Evolutionary conservation across 257 asterid genomes (phyloP).

Genomic region (Penstemon barbatus): DNA sequence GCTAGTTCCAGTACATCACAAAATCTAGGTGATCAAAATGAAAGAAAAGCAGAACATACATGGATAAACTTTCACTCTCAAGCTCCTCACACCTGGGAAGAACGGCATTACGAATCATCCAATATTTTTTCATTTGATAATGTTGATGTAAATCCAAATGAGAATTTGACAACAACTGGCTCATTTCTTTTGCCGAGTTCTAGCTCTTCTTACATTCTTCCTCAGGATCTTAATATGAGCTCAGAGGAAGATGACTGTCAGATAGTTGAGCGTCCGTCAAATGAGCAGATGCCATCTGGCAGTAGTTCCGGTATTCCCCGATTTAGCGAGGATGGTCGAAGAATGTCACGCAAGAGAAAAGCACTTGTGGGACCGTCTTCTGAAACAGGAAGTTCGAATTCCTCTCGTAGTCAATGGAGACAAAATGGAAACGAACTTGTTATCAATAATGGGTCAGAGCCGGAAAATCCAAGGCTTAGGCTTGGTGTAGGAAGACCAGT

Average conservation of each 20-base stretch:
- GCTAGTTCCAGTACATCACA: constrained; percentile 55
- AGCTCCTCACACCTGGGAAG: constrained; percentile 36
- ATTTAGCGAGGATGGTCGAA: constrained; percentile 40
- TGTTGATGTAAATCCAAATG: constrained; percentile 35
- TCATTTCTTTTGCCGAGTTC: constrained; percentile 38
- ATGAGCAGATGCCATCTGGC: constrained; percentile 38
- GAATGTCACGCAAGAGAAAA: constrained; percentile 76
- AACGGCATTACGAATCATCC: constrained; percentile 37
- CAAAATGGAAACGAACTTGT: constrained; percentile 36
- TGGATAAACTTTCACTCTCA: constrained; percentile 42
- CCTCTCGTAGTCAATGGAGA: constrained; percentile 49
- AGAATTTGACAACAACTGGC: constrained; percentile 36
- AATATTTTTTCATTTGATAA: constrained; percentile 40
- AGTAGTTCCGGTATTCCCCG: constrained; percentile 42
- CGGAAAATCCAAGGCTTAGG: constrained; percentile 59
- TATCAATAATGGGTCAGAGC: constrained; percentile 40
- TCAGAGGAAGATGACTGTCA: constrained; percentile 61
- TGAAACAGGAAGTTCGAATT: constrained; percentile 58
- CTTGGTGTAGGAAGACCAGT: constrained; percentile 50
- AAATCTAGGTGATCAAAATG: constrained; percentile 42
- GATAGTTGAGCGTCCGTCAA: constrained; percentile 47
- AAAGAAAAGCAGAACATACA: constrained; percentile 45
- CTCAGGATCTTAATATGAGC: constrained; percentile 53
- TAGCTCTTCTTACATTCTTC: constrained; percentile 27
- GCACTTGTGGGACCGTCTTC: constrained; percentile 66